phyloP scores from a whole-genome alignment of 2,329 filamentous ascomycete species.

The Aspergillus sp. region DNA sequence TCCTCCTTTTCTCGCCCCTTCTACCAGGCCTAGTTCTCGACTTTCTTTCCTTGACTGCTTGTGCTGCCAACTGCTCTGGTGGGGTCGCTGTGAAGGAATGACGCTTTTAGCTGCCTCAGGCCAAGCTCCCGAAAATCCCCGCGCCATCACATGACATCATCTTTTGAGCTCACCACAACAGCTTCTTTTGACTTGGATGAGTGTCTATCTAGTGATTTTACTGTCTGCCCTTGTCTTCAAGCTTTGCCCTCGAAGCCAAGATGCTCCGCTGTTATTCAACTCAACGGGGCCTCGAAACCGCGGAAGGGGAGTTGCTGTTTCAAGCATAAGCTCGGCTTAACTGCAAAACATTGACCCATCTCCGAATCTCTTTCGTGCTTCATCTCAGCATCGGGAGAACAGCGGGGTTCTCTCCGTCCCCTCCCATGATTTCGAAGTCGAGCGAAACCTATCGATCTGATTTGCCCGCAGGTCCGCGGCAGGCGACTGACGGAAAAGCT shows the following conservation, averaged over 20 bases:
- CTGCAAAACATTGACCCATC: slow-evolving; percentile 22
- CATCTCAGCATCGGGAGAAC: slow-evolving; percentile 22
- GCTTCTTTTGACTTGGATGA: background rate
- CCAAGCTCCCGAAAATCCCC: slow-evolving; percentile 30
- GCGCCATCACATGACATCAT: slow-evolving; percentile 33
- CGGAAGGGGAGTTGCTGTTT: background rate
- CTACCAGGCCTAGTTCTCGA: background rate
- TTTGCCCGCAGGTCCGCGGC: slow-evolving; percentile 2
- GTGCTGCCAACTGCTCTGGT: slow-evolving; percentile 16
- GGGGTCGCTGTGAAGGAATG: slow-evolving; percentile 23
- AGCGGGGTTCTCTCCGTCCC: slow-evolving; percentile 24
- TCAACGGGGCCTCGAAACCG: background rate
- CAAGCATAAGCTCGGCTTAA: slow-evolving; percentile 4
- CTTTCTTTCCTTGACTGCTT: slow-evolving; percentile 1
- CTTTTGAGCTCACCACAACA: slow-evolving; percentile 6
- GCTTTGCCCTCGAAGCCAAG: background rate
- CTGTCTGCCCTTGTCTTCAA: background rate
- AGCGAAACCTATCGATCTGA: background rate
- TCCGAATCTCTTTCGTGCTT: slow-evolving; percentile 36
- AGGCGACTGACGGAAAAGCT: slow-evolving; percentile 9
- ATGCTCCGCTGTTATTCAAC: background rate
- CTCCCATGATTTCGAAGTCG: slow-evolving; percentile 23
- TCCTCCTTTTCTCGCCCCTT: slow-evolving; percentile 4
- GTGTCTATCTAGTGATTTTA: too few relatives aligned
- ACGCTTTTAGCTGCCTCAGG: slow-evolving; percentile 27